Evolutionary conservation across 2,329 filamentous ascomycete genomes (phyloP).

Genomic region (Achaetomium macrosporum): DNA sequence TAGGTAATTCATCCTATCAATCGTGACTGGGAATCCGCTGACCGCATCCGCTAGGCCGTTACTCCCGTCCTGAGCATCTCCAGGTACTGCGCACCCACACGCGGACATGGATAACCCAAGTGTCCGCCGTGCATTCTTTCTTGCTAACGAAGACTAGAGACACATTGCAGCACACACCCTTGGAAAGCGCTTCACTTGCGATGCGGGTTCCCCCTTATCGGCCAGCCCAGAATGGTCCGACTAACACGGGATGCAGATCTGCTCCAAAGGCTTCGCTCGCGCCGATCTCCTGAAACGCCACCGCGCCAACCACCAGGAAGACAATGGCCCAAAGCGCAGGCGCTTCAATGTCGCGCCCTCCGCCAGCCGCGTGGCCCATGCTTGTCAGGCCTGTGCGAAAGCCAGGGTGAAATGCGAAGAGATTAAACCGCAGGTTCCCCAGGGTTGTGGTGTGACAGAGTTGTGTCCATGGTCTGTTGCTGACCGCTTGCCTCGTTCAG

Average conservation of each 20-base stretch:
- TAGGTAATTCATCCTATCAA: slow-evolving; percentile 8
- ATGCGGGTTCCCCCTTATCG: slow-evolving; percentile 19
- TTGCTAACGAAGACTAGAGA: slow-evolving; percentile 24
- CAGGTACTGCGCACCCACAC: slow-evolving; percentile 30
- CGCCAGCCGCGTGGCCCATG: slow-evolving; percentile 46
- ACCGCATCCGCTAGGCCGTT: slow-evolving; percentile 27
- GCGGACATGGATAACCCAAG: background rate
- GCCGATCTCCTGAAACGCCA: slow-evolving; percentile 50
- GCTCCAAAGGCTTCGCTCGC: slow-evolving; percentile 48
- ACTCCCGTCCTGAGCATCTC: slow-evolving; percentile 49
- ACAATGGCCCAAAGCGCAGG: slow-evolving; percentile 42
- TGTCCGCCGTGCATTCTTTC: background rate
- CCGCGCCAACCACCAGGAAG: slow-evolving; percentile 45
- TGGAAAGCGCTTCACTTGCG: slow-evolving; percentile 44
- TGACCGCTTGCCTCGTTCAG: slow-evolving; percentile 13
- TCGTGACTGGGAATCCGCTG: background rate
- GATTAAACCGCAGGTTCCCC: slow-evolving; percentile 36
- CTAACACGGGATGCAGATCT: slow-evolving; percentile 34
- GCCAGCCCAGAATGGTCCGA: background rate
- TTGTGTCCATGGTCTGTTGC: background rate
- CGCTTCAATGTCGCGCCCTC: slow-evolving; percentile 40
- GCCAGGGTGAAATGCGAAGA: slow-evolving; percentile 53
- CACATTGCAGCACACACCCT: slow-evolving; percentile 48
- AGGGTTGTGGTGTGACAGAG: too few relatives aligned
- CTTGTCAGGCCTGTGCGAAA: slow-evolving; percentile 46